Conservation (phyloP, 129 eudicot genomes). For the Artemisia annua region DNA sequence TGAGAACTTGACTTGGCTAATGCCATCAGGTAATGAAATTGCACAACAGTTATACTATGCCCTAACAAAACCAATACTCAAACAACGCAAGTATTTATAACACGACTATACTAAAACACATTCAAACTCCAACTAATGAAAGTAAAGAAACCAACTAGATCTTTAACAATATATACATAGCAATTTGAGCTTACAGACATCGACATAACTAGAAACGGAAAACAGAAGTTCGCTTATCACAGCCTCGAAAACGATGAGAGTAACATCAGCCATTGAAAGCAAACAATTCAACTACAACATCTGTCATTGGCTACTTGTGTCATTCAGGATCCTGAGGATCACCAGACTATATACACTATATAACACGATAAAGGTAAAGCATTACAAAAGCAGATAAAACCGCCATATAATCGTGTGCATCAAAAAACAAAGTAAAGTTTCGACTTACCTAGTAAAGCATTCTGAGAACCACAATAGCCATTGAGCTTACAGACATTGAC, state of each 20-base stretch:
- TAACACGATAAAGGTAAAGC: too few relatives aligned
- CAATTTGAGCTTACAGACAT: too few relatives aligned
- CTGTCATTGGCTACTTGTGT: neutral
- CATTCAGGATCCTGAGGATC: neutral
- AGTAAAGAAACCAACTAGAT: neutral
- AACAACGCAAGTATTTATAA: too few relatives aligned
- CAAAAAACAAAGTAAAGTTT: neutral
- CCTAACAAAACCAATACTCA: too few relatives aligned
- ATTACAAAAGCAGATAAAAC: too few relatives aligned
- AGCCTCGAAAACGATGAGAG: neutral
- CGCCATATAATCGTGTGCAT: too few relatives aligned
- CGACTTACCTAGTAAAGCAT: slow-evolving; percentile 64
- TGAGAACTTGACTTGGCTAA: too few relatives aligned
- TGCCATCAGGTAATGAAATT: too few relatives aligned
- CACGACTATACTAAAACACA: neutral
- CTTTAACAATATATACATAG: too few relatives aligned
- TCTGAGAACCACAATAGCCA: slow-evolving; percentile 71
- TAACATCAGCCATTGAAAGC: slow-evolving; percentile 4
- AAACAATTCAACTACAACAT: neutral
- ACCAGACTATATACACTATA: neutral
- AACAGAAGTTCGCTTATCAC: neutral
- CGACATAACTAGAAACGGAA: slow-evolving; percentile 10
- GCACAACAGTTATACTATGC: too few relatives aligned
- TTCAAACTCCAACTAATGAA: neutral
- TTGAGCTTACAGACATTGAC: neutral